Evolutionary conservation across 139 green algal species (phyloP).

Genomic region (Tetradesmus obliquus): DNA sequence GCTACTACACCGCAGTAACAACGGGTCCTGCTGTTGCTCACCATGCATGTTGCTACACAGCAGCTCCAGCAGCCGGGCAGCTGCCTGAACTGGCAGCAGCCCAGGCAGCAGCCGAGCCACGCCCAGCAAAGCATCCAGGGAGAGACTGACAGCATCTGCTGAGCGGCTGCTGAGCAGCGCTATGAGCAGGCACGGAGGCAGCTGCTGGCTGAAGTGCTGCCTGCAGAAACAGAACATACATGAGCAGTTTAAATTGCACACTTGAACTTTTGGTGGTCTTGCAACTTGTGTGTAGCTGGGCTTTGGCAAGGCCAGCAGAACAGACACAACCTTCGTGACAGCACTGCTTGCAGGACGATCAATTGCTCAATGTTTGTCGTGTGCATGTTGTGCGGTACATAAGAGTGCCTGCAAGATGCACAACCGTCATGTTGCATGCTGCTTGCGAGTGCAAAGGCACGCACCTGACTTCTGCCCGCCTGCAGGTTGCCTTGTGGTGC

Average conservation of each 20-base stretch:
- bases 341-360: not conserved
- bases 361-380: not conserved
- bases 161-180: not conserved
- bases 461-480: conserved; percentile 11
- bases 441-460: no score
- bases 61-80: not conserved
- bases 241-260: no score
- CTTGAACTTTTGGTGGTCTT: not conserved
- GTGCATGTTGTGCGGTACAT: not conserved
- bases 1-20: not conserved
- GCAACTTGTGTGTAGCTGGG: not conserved
- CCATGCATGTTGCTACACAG: not conserved
- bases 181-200: not conserved
- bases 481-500: conserved; percentile 23
- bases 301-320: not conserved
- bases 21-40: not conserved
- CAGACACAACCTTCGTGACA: no score
- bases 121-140: not conserved
- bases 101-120: not conserved
- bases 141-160: not conserved
- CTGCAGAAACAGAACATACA: not conserved
- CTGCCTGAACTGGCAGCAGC: not conserved
- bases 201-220: conserved; percentile 11
- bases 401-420: not conserved
- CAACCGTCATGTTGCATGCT: not conserved